A percentile compares a stretch with the other conserved stretches of the same genome.
Evolutionary conservation across 2,329 filamentous ascomycete species (phyloP).

Genomic region (Monosporascus cannonballus): DNA sequence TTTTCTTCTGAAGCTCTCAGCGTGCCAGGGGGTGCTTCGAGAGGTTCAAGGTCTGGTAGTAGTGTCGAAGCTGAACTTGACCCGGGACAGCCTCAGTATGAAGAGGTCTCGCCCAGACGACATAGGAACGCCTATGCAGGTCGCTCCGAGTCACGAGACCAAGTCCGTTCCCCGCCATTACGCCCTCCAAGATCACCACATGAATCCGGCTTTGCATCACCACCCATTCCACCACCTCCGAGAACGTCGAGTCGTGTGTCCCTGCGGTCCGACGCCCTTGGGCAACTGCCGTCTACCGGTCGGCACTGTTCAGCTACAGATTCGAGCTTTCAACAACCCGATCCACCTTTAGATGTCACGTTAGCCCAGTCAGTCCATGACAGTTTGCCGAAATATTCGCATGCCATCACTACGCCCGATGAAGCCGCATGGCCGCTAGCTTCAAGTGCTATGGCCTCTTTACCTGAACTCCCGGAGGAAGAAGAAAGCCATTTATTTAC

Average conservation of each 20-base stretch:
- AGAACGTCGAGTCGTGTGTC: constrained; percentile 51
- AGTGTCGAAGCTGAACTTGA: neutral
- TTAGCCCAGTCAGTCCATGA: constrained; percentile 4
- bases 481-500: constrained; percentile 42
- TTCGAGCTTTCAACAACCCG: constrained; percentile 38
- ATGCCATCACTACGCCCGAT: constrained; percentile 37
- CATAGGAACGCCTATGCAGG: constrained; percentile 32
- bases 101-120: constrained; percentile 17
- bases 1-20: constrained; percentile 38
- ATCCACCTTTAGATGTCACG: constrained; percentile 28
- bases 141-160: constrained; percentile 43
- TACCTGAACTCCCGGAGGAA: constrained; percentile 58
- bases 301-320: constrained; percentile 40
- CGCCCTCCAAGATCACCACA: constrained; percentile 45
- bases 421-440: constrained; percentile 40
- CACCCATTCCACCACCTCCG: constrained; percentile 41
- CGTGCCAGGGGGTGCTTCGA: constrained; percentile 16
- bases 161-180: constrained; percentile 40
- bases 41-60: constrained; percentile 13
- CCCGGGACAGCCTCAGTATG: constrained; percentile 8
- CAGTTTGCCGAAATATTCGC: constrained; percentile 20
- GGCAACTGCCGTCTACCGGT: constrained; percentile 27
- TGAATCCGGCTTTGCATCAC: constrained; percentile 27
- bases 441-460: constrained; percentile 29
- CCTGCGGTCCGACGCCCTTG: constrained; percentile 36